phyloP scores from a whole-genome alignment of 2,329 filamentous ascomycete species.

The Xylaria sp. region DNA sequence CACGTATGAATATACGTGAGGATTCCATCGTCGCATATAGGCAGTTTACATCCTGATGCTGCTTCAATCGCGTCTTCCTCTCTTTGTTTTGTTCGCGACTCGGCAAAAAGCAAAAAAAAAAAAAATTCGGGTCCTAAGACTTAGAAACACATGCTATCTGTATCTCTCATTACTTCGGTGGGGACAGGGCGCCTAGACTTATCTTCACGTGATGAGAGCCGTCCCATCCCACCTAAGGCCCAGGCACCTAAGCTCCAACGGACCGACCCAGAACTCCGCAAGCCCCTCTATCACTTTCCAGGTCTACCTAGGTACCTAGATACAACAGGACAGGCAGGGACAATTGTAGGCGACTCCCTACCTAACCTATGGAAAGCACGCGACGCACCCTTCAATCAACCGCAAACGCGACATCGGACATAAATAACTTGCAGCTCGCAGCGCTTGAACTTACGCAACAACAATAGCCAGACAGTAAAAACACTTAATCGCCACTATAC shows the following conservation, averaged over 20 bases:
- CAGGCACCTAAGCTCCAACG: background rate
- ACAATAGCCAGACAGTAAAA: background rate
- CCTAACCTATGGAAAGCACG: background rate
- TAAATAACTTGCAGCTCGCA: slow-evolving; percentile 12
- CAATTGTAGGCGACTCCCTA: too few relatives aligned
- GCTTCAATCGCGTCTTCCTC: background rate
- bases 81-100: slow-evolving; percentile 19
- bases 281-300: background rate
- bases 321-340: too few relatives aligned
- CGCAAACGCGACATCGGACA: slow-evolving; percentile 37
- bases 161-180: slow-evolving; percentile 23
- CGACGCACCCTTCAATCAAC: slow-evolving; percentile 15
- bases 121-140: slow-evolving; percentile 17
- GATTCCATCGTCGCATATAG: slow-evolving; percentile 52
- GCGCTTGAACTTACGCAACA: slow-evolving; percentile 11
- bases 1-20: slow-evolving; percentile 82
- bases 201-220: slow-evolving; percentile 38
- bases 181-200: slow-evolving; percentile 21
- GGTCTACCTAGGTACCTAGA: too few relatives aligned
- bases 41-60: slow-evolving; percentile 2
- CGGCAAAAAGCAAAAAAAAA: slow-evolving; percentile 24
- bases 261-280: background rate
- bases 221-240: slow-evolving; percentile 13
- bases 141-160: background rate
- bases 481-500: background rate